A percentile compares a stretch with the other conserved stretches of the same genome.
Conservation (phyloP, 768 basidiomycete species). For the Mycena kentingensis region DNA sequence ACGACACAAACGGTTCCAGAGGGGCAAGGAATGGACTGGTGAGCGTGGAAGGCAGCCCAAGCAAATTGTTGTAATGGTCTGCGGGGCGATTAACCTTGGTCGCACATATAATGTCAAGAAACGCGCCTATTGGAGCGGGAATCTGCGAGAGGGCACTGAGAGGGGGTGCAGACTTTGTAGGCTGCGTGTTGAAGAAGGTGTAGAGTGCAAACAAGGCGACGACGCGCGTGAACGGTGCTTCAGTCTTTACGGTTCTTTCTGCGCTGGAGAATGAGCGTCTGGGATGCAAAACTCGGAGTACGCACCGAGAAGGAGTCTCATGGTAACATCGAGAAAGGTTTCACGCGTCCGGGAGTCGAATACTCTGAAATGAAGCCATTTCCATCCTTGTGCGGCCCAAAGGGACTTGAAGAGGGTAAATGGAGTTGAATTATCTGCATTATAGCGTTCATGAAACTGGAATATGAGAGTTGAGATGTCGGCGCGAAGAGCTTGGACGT, state of each 20-base stretch:
- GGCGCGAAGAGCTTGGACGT: slow-evolving; percentile 61
- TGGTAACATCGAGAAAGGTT: slow-evolving; percentile 57
- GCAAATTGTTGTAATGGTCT: slow-evolving; percentile 62
- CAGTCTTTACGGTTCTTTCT: slow-evolving; percentile 58
- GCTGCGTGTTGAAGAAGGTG: slow-evolving; percentile 70
- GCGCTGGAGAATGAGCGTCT: not conserved
- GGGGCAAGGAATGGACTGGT: slow-evolving; percentile 40
- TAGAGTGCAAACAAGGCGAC: slow-evolving; percentile 72
- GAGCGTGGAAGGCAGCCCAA: slow-evolving; percentile 49
- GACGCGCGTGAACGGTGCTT: slow-evolving; percentile 56
- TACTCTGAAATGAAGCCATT: slow-evolving; percentile 73
- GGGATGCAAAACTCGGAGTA: slow-evolving; percentile 1
- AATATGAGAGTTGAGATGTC: slow-evolving; percentile 60
- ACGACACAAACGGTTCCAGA: slow-evolving; percentile 52
- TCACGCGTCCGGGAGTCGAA: slow-evolving; percentile 69
- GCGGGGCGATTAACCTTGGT: not conserved
- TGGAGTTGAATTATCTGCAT: slow-evolving; percentile 41
- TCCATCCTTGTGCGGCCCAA: slow-evolving; percentile 72
- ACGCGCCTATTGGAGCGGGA: slow-evolving; percentile 61
- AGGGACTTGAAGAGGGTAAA: slow-evolving; percentile 72
- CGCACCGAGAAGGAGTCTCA: slow-evolving; percentile 70
- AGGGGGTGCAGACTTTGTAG: slow-evolving; percentile 51
- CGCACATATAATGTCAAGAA: not conserved
- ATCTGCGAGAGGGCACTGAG: slow-evolving; percentile 56
- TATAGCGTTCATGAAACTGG: slow-evolving; percentile 54